These are phyloP conservation scores for Neovahlkampfia damariscottae DNA, from an alignment of 78 protist species.

Conservation along the genomic window DNA sequence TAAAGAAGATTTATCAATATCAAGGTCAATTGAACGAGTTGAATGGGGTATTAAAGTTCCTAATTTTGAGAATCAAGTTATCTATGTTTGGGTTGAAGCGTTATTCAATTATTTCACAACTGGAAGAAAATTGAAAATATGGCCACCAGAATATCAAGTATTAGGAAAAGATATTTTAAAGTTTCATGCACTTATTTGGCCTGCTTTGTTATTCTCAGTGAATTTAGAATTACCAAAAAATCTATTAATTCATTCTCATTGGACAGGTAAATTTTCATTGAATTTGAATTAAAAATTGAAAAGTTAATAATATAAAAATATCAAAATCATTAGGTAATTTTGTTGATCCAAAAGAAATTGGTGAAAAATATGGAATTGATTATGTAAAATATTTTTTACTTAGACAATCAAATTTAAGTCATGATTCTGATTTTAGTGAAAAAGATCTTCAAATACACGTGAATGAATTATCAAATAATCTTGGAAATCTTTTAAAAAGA, in stretches of 20 bases:
- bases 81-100: constrained; percentile 98
- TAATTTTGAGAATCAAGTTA: constrained; percentile 39
- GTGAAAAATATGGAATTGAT: constrained; percentile 56
- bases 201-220: constrained; percentile 71
- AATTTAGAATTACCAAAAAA: constrained; percentile 40
- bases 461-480: constrained; percentile 14
- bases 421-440: constrained; percentile 44
- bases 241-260: constrained; percentile 71
- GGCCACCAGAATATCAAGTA: constrained; percentile 67
- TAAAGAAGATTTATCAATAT: constrained; percentile 48
- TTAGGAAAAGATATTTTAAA: constrained; percentile 90
- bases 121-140: background rate
- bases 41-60: constrained; percentile 90
- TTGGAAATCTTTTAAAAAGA: constrained; percentile 24
- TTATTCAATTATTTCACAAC: constrained; percentile 84
- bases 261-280: no score
- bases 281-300: no score
- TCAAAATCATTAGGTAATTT: constrained; percentile 54
- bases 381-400: constrained; percentile 28
- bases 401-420: constrained; percentile 15
- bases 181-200: constrained; percentile 93
- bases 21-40: constrained; percentile 42
- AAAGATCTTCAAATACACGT: background rate
- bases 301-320: constrained; percentile 67
- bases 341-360: constrained; percentile 40